Evolutionary conservation across 345 rosid species (phyloP).

Genomic region (Toxicodendron radicans): DNA sequence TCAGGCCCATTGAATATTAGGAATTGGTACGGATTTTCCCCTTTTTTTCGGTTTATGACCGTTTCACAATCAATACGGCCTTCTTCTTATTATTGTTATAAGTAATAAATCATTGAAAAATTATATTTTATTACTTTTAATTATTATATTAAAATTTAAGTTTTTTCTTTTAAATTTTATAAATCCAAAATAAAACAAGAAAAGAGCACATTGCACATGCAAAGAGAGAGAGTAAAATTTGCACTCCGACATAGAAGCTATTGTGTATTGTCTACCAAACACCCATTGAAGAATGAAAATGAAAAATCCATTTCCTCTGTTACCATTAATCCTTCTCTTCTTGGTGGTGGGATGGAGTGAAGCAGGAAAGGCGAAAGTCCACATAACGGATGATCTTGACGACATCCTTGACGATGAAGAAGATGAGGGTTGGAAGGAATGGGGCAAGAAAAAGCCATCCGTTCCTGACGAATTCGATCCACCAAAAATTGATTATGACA

Average conservation of each 20-base stretch:
- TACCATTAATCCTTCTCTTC: constrained; percentile 19
- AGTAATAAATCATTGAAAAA: too few species aligned
- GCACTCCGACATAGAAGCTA: too few species aligned
- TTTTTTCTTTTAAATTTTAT: too few species aligned
- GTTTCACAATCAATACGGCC: too few species aligned
- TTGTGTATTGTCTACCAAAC: not conserved
- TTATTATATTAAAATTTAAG: too few species aligned
- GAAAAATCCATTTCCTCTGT: not conserved
- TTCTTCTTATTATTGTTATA: too few species aligned
- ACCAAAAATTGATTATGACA: constrained; percentile 63
- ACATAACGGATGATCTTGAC: constrained; percentile 81
- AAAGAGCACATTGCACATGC: too few species aligned
- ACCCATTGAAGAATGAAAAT: not conserved
- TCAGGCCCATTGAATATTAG: too few species aligned
- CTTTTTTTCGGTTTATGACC: too few species aligned
- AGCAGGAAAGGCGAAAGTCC: constrained; percentile 61
- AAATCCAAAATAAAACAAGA: not conserved
- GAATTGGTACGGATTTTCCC: too few species aligned
- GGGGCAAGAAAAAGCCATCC: constrained; percentile 61
- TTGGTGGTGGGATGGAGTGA: constrained; percentile 30
- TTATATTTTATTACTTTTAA: too few species aligned
- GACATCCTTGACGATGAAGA: constrained; percentile 88
- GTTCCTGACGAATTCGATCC: constrained; percentile 45
- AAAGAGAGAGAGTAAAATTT: too few species aligned
- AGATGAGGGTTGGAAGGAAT: constrained; percentile 88